Evolutionary conservation across 352 stramenopile genomes (phyloP).

Genomic region (Phytophthora podocarpi): DNA sequence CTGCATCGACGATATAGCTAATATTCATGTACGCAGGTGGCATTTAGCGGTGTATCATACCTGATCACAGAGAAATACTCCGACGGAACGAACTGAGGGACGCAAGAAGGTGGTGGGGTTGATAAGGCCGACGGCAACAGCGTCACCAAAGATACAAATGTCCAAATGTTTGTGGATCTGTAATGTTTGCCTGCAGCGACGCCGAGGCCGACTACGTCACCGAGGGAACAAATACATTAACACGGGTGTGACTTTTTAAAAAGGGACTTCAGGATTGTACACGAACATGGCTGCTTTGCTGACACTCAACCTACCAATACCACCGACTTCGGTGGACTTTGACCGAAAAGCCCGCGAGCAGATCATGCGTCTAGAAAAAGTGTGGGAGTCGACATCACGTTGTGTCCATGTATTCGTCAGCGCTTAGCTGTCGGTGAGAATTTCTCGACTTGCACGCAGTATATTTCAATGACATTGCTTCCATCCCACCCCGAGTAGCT

Average conservation of each 20-base stretch:
- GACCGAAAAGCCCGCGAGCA: conserved; percentile 10
- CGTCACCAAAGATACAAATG: neutral
- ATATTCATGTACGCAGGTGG: no score
- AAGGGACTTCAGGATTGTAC: conserved; percentile 5
- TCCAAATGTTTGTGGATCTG: conserved; percentile 4
- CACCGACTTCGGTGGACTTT: neutral
- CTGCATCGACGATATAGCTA: neutral
- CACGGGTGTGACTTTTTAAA: conserved; percentile 13
- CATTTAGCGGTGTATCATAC: neutral
- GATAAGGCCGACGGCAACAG: conserved; percentile 12
- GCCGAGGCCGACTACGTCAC: conserved; percentile 4
- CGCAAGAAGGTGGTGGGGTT: neutral
- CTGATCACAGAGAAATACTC: conserved; percentile 4
- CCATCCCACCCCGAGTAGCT: no score
- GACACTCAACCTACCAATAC: neutral
- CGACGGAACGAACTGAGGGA: conserved; percentile 1
- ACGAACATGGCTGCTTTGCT: neutral
- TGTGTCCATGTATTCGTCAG: conserved; percentile 13
- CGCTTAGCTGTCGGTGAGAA: no score
- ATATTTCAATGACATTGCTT: no score
- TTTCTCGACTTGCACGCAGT: no score
- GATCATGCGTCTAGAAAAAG: conserved; percentile 16
- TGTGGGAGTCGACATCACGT: conserved; percentile 13
- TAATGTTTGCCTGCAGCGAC: conserved; percentile 1
- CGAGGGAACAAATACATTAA: conserved; percentile 17